These are phyloP conservation scores for Berkeleyomyces rouxiae DNA, from an alignment of 2,329 filamentous ascomycete genomes.

Conservation along the genomic window DNA sequence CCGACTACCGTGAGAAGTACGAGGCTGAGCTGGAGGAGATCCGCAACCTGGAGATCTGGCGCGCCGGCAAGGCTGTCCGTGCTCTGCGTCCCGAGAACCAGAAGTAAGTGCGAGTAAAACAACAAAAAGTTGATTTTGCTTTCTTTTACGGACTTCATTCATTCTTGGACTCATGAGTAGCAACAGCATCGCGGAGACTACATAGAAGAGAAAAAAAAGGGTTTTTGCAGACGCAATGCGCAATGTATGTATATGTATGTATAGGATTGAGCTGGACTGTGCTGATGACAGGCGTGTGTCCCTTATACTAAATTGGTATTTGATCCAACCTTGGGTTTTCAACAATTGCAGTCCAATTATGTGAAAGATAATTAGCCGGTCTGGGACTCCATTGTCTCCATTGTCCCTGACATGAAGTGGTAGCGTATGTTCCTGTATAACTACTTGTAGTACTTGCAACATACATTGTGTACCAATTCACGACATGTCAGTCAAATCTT, in stretches of 20 bases:
- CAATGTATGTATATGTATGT: constrained; percentile 5
- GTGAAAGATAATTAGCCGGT: too few relatives aligned
- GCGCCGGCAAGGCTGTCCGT: constrained; percentile 91
- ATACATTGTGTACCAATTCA: background rate
- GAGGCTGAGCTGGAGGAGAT: constrained; percentile 99
- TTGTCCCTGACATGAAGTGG: background rate
- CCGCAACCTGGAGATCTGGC: constrained; percentile 96
- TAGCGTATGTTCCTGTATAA: background rate
- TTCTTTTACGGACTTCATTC: constrained; percentile 3
- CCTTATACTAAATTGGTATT: constrained; percentile 14
- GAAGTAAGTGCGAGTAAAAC: constrained; percentile 35
- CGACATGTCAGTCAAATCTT: background rate
- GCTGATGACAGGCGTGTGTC: constrained; percentile 3
- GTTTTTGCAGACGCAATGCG: background rate
- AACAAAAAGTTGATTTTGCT: background rate
- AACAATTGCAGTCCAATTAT: background rate
- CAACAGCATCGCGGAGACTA: constrained; percentile 10
- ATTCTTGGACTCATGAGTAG: constrained; percentile 7
- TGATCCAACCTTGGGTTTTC: constrained; percentile 10
- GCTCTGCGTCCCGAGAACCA: constrained; percentile 76
- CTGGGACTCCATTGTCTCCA: background rate
- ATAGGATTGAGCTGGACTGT: constrained; percentile 1
- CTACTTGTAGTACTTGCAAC: too few relatives aligned
- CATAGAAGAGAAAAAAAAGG: background rate
- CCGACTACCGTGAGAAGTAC: constrained; percentile 93